These are phyloP conservation scores for Chlamydomonas applanata DNA, from an alignment of 139 green algal genomes.

Conservation along the genomic window DNA sequence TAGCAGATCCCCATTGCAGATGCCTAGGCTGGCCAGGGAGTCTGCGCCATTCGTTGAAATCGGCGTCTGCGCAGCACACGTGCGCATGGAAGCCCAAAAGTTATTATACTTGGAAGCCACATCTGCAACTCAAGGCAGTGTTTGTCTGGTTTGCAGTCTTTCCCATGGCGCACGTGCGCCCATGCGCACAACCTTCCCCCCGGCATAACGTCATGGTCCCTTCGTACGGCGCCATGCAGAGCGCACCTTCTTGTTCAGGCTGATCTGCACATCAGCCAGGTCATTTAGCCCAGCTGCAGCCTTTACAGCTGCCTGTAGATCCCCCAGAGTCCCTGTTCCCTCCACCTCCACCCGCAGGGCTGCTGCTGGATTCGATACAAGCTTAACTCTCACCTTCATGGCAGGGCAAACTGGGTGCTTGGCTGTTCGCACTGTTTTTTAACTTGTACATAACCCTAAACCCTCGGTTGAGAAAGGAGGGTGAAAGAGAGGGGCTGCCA, in stretches of 20 bases:
- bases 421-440: background rate
- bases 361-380: background rate
- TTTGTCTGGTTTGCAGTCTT: too few species aligned
- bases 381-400: background rate
- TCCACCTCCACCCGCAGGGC: background rate
- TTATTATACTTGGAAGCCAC: too few species aligned
- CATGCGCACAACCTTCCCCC: too few species aligned
- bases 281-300: background rate
- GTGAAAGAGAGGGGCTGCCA: too few species aligned
- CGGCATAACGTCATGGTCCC: too few species aligned
- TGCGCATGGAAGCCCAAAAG: too few species aligned
- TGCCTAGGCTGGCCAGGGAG: background rate
- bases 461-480: too few species aligned
- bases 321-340: background rate
- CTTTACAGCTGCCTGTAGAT: constrained; percentile 59
- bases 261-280: background rate
- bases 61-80: constrained; percentile 4
- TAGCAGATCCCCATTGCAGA: constrained; percentile 21
- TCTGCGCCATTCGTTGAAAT: background rate
- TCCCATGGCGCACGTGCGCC: too few species aligned
- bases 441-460: background rate
- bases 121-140: too few species aligned
- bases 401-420: background rate
- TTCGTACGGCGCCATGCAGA: background rate
- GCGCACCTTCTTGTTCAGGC: constrained; percentile 1